Evolutionary conservation across 202 grass and related monocot genomes (phyloP), one percentile per base, ranked within the genome.

Genomic region (Miscanthus sacchariflorus): DNA sequence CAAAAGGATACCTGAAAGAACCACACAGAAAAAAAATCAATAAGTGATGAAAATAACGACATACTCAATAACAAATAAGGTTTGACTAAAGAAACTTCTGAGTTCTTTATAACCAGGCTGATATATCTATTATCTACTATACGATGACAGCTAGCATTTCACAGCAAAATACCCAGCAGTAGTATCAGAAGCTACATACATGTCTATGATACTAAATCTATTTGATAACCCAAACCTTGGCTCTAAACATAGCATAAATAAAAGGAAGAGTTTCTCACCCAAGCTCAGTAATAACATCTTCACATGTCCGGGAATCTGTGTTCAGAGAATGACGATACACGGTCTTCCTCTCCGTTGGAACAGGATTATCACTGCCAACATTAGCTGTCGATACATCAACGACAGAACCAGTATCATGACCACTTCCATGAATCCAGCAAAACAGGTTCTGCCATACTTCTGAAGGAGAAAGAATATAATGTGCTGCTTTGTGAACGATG

Each of bases 261-360:
- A 40, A 77, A 81, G 52, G 49, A 33, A 68, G 54, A 79, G 72
- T 9, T 92, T 42, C 86, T 72, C 93, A 99, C 96, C 94, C 96
- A 91, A 95, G 96, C 81, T 99, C 96, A 86, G 83, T 90, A 69
- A 96, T 99, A 85, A 99, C 96, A 93, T 99, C 96, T 85, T 93
- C 87, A 82, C 94, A 99, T 81, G 96, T 99, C 45, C 92, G 87
- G 67, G 96, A 94, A 93, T 99, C 94, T 54, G 94, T 99, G 74
- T 99, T 96, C 80, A 99, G 88, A 84, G 92, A 90, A 83, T 96
- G 89, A 71, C 91, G 94, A 87, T 92, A 90, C 71, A 89, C 48
- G 49, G 78, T 87, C 71, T 87, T 90, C 87, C 84, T 92, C 91
- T 98, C 90, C 56, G 87, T 90, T 36, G 92, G 94, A 67, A 74